A percentile compares a stretch with the other conserved stretches of the same genome.
phyloP scores from a whole-genome alignment of 2,329 filamentous ascomycete genomes.

The Arthrobotrys musiformis region DNA sequence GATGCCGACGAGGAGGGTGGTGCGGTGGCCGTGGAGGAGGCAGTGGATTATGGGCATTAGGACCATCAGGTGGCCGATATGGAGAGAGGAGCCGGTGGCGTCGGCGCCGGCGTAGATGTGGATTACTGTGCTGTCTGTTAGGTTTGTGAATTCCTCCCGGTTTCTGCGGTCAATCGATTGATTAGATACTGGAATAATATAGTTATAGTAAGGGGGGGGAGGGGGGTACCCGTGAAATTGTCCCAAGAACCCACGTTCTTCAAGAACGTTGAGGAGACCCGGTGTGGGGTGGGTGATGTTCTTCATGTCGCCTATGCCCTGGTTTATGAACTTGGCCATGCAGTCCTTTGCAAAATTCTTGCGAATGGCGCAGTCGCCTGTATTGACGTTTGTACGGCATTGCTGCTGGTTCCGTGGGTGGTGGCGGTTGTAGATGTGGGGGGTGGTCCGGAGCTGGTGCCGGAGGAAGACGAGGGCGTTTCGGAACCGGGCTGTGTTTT shows the following conservation, averaged over 20 bases:
- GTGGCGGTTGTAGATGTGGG: too few relatives aligned
- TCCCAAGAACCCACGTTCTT: constrained; percentile 37
- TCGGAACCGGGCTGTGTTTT: constrained; percentile 38
- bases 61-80: constrained; percentile 82
- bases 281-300: constrained; percentile 6
- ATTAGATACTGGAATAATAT: not conserved
- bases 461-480: constrained; percentile 51
- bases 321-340: constrained; percentile 48
- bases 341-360: constrained; percentile 34
- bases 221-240: constrained; percentile 45
- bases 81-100: constrained; percentile 80
- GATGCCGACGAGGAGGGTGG: constrained; percentile 71
- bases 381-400: constrained; percentile 44
- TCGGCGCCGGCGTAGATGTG: constrained; percentile 80
- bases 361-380: constrained; percentile 14
- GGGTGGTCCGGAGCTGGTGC: constrained; percentile 45
- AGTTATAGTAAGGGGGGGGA: not conserved
- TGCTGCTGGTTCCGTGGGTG: constrained; percentile 26
- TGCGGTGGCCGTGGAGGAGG: constrained; percentile 78
- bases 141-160: constrained; percentile 20
- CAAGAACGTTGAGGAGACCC: constrained; percentile 13
- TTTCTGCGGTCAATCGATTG: constrained; percentile 4
- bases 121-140: constrained; percentile 29
- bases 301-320: constrained; percentile 46
- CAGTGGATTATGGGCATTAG: constrained; percentile 88